phyloP scores from a whole-genome alignment of 2,329 filamentous ascomycete species.

The Diaporthe capsici region DNA sequence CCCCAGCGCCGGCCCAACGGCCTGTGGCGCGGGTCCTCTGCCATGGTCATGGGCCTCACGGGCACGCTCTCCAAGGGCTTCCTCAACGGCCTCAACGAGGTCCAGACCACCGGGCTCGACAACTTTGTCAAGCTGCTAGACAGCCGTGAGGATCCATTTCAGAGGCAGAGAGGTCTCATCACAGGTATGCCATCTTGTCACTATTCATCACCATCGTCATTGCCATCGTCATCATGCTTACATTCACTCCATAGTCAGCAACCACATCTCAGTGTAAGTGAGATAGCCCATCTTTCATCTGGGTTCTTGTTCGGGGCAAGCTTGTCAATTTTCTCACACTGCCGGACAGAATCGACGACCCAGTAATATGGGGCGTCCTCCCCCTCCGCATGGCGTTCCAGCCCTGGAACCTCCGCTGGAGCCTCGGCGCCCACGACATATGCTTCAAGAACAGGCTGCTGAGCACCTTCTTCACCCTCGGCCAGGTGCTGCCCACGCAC shows the following conservation, averaged over 20 bases:
- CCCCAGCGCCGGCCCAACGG: conserved; percentile 65
- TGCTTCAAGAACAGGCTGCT: conserved; percentile 88
- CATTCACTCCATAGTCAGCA: conserved; percentile 74
- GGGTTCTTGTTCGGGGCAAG: background rate
- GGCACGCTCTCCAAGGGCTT: conserved; percentile 81
- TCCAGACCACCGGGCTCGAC: conserved; percentile 83
- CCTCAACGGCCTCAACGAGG: conserved; percentile 79
- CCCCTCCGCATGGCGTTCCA: conserved; percentile 81
- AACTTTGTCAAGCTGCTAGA: conserved; percentile 83
- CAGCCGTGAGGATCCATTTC: conserved; percentile 74
- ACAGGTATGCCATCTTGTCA: conserved; percentile 72
- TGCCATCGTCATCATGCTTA: conserved; percentile 31
- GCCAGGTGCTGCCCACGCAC: conserved; percentile 93
- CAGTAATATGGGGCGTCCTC: conserved; percentile 91
- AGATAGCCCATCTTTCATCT: conserved; percentile 35
- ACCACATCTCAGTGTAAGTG: conserved; percentile 90
- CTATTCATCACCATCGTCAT: conserved; percentile 15
- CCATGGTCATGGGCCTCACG: conserved; percentile 80
- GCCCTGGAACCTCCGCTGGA: conserved; percentile 85
- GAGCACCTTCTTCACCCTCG: conserved; percentile 86
- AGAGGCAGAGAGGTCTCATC: conserved; percentile 81
- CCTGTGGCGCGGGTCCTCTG: conserved; percentile 81
- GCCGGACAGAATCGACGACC: conserved; percentile 86
- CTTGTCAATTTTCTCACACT: conserved; percentile 36
- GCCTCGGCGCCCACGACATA: conserved; percentile 93